Evolutionary conservation across 2,329 filamentous ascomycete species (phyloP).

Genomic region (Endoconidiophora laricicola): DNA sequence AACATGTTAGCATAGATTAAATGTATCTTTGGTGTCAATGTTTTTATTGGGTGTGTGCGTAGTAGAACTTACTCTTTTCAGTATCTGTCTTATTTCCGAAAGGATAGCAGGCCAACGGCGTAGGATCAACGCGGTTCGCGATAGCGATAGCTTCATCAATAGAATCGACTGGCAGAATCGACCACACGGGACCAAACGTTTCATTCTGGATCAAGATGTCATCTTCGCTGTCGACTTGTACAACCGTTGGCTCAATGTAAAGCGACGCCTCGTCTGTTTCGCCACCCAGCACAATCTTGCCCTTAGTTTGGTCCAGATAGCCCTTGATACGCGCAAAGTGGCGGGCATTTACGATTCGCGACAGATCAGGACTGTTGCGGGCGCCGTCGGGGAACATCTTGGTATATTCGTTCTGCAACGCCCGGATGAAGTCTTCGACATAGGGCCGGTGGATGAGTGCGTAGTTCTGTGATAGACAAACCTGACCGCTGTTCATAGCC

Average conservation of each 20-base stretch:
- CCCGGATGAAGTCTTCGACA: constrained; percentile 52
- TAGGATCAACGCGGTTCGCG: constrained; percentile 66
- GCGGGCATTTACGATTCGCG: constrained; percentile 61
- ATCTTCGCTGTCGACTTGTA: constrained; percentile 58
- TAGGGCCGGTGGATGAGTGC: constrained; percentile 64
- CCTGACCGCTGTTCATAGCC: constrained; percentile 69
- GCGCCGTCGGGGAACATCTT: constrained; percentile 76
- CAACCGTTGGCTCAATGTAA: constrained; percentile 84
- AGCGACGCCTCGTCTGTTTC: constrained; percentile 61
- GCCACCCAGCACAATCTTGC: constrained; percentile 77
- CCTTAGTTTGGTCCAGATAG: constrained; percentile 72
- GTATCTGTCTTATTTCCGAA: constrained; percentile 73
- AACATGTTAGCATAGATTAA: neutral
- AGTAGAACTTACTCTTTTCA: constrained; percentile 41
- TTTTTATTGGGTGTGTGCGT: neutral
- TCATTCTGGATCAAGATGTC: constrained; percentile 71
- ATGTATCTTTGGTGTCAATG: neutral
- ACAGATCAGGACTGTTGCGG: constrained; percentile 60
- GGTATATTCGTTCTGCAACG: constrained; percentile 53
- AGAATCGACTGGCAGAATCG: constrained; percentile 59
- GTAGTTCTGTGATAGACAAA: constrained; percentile 90
- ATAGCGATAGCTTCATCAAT: constrained; percentile 75
- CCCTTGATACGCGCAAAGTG: constrained; percentile 74
- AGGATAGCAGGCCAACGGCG: constrained; percentile 67
- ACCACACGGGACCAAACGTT: constrained; percentile 84